phyloP scores from a whole-genome alignment of 805 yeast species.

The Pichia sporocuriosa region DNA sequence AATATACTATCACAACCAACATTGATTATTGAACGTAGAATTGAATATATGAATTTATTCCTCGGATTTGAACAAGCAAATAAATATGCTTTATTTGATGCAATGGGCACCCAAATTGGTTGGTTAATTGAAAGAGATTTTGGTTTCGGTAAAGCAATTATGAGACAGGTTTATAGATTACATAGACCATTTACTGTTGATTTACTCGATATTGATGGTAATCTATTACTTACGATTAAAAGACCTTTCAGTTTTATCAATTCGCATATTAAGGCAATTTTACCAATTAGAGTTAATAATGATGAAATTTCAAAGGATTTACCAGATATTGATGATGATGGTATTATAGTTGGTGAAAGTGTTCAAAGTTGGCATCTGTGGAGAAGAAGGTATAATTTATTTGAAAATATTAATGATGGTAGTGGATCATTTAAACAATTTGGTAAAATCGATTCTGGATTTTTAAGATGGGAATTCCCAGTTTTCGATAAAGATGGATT shows the following conservation, averaged over 20 bases:
- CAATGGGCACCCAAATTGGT: constrained; percentile 69
- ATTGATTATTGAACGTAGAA: constrained; percentile 76
- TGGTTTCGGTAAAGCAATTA: constrained; percentile 59
- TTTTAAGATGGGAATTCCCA: constrained; percentile 81
- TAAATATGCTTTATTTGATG: constrained; percentile 64
- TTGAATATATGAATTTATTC: constrained; percentile 82
- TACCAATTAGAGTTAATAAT: constrained; percentile 44
- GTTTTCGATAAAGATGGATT: constrained; percentile 51
- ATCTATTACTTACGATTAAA: constrained; percentile 54
- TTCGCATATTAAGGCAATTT: constrained; percentile 69
- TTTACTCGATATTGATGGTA: constrained; percentile 58
- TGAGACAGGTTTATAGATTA: constrained; percentile 74
- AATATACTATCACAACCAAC: constrained; percentile 71
- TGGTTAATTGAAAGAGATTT: constrained; percentile 76
- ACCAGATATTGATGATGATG: constrained; percentile 35
- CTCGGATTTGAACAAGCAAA: constrained; percentile 92
- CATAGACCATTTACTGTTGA: constrained; percentile 84
- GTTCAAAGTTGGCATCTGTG: constrained; percentile 93
- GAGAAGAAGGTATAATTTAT: constrained; percentile 84
- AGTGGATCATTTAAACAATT: constrained; percentile 55
- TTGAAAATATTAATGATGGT: constrained; percentile 36
- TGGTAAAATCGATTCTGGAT: constrained; percentile 83
- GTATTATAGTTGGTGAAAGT: constrained; percentile 67
- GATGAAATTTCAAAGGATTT: constrained; percentile 15
- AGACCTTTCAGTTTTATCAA: constrained; percentile 86